Conservation (phyloP, 169 alveolate genomes). For the Babesia caballi region DNA sequence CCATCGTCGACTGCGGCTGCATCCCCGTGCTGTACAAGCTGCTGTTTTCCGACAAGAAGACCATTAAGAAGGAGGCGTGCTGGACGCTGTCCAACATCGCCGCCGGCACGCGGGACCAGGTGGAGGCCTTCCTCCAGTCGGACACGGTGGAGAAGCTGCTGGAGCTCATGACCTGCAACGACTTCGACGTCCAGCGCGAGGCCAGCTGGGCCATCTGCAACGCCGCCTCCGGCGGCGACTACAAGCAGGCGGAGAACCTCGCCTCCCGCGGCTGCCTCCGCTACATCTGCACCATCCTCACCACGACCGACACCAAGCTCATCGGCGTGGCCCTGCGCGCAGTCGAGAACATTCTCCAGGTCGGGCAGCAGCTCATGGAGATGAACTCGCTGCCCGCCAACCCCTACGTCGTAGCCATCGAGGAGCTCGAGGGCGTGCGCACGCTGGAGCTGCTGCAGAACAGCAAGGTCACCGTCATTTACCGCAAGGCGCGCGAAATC, state of each 20-base stretch:
- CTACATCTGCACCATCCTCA: constrained; percentile 84
- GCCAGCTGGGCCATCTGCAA: constrained; percentile 98
- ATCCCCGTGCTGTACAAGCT: constrained; percentile 81
- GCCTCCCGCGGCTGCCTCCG: constrained; percentile 89
- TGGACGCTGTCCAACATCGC: constrained; percentile 96
- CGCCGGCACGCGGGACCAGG: constrained; percentile 91
- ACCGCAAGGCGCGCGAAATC: constrained; percentile 73
- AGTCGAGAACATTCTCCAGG: constrained; percentile 86
- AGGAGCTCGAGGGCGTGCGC: constrained; percentile 75
- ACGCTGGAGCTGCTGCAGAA: constrained; percentile 72
- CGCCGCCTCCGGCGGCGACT: constrained; percentile 90
- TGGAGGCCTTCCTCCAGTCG: constrained; percentile 84
- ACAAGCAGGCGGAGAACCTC: constrained; percentile 84
- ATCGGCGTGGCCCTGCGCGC: constrained; percentile 90
- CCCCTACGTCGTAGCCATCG: constrained; percentile 82
- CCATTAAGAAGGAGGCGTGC: constrained; percentile 95
- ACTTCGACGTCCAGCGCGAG: constrained; percentile 92
- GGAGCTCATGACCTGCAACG: constrained; percentile 84
- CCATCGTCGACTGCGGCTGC: constrained; percentile 89
- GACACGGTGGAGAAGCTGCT: constrained; percentile 83
- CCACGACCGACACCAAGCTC: constrained; percentile 87
- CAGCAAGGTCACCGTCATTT: constrained; percentile 71
- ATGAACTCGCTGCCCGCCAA: constrained; percentile 77
- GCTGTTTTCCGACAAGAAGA: constrained; percentile 84
- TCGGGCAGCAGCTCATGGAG: constrained; percentile 82